Conservation (phyloP, 208 protist species). For the Crithidia brevicula region DNA sequence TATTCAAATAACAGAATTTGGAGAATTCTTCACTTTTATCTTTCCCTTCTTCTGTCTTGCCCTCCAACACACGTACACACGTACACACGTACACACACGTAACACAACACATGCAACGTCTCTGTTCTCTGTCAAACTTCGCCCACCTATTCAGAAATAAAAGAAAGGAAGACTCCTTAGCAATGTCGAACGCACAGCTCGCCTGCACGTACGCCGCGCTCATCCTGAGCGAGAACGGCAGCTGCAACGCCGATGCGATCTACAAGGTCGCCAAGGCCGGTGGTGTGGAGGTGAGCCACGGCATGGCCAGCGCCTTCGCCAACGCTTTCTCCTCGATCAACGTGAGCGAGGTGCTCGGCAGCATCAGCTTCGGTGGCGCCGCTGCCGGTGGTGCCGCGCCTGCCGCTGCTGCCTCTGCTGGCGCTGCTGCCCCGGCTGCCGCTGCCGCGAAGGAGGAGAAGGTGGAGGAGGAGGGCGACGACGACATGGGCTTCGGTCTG, state of each 20-base stretch:
- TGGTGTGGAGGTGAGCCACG: constrained; percentile 71
- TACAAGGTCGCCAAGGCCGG: constrained; percentile 77
- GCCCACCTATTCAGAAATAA: not conserved
- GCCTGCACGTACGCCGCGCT: constrained; percentile 96
- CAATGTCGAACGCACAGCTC: constrained; percentile 73
- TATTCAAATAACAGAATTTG: no score
- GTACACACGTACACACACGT: constrained; percentile 4
- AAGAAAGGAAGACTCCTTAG: not conserved
- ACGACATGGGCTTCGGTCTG: constrained; percentile 90
- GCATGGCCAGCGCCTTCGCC: constrained; percentile 79
- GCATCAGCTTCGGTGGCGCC: constrained; percentile 75
- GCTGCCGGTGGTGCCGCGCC: constrained; percentile 45
- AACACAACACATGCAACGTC: not conserved
- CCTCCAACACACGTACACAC: constrained; percentile 7
- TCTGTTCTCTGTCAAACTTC: not conserved
- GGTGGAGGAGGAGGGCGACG: constrained; percentile 81
- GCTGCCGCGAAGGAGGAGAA: constrained; percentile 66
- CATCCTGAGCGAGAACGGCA: constrained; percentile 92
- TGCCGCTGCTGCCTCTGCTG: constrained; percentile 34
- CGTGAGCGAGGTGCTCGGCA: constrained; percentile 66
- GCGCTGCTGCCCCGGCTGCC: constrained; percentile 41
- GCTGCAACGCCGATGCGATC: constrained; percentile 74
- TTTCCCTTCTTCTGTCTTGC: not conserved
- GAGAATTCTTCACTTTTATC: no score
- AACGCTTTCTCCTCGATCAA: constrained; percentile 56